Evolutionary conservation across 2,329 filamentous ascomycete genomes (phyloP), one percentile per base, ranked within the genome.

Genomic region (Elsinoe ampelina): DNA sequence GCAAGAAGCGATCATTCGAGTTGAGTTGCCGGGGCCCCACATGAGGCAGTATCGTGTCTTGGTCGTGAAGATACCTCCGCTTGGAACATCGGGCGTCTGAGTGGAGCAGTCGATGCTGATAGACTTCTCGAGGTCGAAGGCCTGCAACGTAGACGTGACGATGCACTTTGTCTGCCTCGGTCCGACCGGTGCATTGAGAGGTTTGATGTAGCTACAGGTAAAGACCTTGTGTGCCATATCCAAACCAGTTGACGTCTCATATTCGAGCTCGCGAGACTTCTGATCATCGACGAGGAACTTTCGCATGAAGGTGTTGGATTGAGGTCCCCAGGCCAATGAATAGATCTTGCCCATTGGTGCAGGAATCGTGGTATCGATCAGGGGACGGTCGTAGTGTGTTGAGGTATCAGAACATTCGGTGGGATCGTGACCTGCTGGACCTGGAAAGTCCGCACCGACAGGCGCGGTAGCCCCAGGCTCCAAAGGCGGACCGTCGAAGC

Each of bases 21-120:
- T 98, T 38, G 83, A 76, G 65, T 95, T 95, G 60, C 84, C 85
- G 52, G 93, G 84, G 3, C 85, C 90, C 93, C 93, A 98, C 54
- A 88, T 88, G 19, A 98, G 77, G 66, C 95, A 95, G 67, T 97
- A 98, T 64, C 87, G 88, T 2, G 93, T 98, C 72, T 96, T 97
- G 45, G 89, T 87, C 36, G 82, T 81, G 67, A 98, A 98, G 2
- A 95, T 81, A 67, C 90, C 95, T 34, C 93, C 93, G 67, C 84
- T 95, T 0, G 93, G 93, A 1, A 98, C 93, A 68, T 98, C 95
- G 0, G 93, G 93, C 12, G 87, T 98, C 66, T 92, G 87, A 0
- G 90, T 96, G 30, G 83, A 85, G 57, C 89, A 83, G 2, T 83
- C 83, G n/a, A 98, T 78, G 54, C 86, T 87, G 57, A 95, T 82